Percentiles rank a stretch among this genome's conserved stretches.
phyloP scores from a whole-genome alignment of 805 yeast species.

The Starmerella stigmatis region DNA sequence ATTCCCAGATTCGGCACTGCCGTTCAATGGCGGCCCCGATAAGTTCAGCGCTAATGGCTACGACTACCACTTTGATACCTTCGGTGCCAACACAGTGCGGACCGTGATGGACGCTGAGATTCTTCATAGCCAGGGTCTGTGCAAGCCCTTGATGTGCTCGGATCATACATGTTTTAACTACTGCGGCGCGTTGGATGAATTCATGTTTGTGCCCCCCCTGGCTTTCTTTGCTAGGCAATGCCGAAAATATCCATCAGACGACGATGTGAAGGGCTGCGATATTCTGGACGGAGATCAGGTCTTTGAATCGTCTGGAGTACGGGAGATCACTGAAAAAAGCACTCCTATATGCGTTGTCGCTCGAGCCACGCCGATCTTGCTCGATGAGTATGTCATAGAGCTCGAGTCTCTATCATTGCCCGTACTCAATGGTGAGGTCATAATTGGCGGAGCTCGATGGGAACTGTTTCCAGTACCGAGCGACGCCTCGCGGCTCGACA shows the following conservation, averaged over 20 bases:
- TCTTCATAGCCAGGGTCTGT: constrained; percentile 10
- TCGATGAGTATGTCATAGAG: constrained; percentile 16
- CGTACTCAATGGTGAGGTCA: constrained; percentile 7
- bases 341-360: not conserved
- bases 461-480: constrained; percentile 19
- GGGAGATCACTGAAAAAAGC: not conserved
- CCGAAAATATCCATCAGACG: constrained; percentile 1
- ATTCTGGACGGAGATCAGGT: constrained; percentile 1
- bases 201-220: constrained; percentile 14
- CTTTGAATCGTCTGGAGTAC: not conserved
- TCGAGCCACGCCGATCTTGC: not conserved
- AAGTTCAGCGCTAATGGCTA: constrained; percentile 15
- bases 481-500: constrained; percentile 21
- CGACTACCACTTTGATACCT: constrained; percentile 17
- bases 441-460: constrained; percentile 5
- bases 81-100: constrained; percentile 16
- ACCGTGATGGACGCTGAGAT: constrained; percentile 16
- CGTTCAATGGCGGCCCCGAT: constrained; percentile 18
- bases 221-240: constrained; percentile 15
- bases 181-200: constrained; percentile 19
- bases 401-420: not conserved
- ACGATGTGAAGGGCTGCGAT: not conserved
- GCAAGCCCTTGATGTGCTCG: constrained; percentile 16
- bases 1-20: constrained; percentile 18
- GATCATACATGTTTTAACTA: constrained; percentile 16